These are phyloP conservation scores for Pseudocercospora fijiensis DNA, from an alignment of 2,329 filamentous ascomycete genomes.

Conservation along the genomic window DNA sequence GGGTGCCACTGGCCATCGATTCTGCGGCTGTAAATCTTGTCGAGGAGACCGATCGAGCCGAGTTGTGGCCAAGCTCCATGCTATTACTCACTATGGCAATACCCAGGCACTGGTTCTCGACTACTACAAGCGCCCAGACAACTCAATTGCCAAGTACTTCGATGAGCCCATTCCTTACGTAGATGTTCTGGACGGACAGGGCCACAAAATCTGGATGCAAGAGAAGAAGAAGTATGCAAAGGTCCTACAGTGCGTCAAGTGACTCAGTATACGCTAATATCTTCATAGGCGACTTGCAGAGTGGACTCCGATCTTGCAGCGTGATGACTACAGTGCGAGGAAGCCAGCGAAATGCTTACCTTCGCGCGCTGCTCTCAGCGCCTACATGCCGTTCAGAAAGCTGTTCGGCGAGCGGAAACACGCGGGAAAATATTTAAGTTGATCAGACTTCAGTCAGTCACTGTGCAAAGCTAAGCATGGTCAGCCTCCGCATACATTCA, in stretches of 20 bases:
- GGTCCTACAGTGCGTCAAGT: background rate
- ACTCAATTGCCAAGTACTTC: background rate
- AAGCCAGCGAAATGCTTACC: background rate
- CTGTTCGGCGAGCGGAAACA: constrained; percentile 8
- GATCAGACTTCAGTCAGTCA: background rate
- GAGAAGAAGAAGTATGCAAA: background rate
- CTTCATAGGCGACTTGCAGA: background rate
- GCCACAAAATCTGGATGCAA: background rate
- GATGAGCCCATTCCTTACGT: background rate
- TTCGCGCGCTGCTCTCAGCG: background rate
- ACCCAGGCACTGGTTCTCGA: background rate
- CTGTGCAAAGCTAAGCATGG: background rate
- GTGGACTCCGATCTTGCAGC: constrained; percentile 2
- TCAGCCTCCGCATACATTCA: background rate
- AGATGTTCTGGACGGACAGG: background rate
- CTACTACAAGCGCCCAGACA: too few species aligned
- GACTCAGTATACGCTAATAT: background rate
- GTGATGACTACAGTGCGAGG: background rate
- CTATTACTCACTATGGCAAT: background rate
- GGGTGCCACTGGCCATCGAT: background rate
- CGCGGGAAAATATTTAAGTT: background rate
- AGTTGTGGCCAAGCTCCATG: background rate
- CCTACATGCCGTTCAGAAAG: background rate
- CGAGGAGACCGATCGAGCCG: background rate
- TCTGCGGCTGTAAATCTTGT: background rate